Evolutionary conservation across 805 yeast genomes (phyloP).

Genomic region (Ogataea nakhonphanomensis): DNA sequence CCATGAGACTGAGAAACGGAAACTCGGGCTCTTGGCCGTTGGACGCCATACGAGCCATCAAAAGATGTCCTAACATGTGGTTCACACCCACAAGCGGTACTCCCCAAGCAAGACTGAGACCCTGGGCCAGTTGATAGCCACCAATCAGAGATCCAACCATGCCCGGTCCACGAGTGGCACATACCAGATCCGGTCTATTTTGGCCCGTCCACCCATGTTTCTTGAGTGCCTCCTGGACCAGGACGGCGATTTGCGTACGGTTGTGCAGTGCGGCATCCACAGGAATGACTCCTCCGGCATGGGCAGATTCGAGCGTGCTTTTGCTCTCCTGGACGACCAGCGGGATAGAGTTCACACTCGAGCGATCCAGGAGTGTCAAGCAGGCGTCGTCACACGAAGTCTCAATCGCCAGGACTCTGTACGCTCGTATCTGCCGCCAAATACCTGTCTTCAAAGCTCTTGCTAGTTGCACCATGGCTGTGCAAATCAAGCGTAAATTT

Average conservation of each 20-base stretch:
- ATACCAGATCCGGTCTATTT: constrained; percentile 61
- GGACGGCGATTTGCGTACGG: constrained; percentile 49
- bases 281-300: constrained; percentile 84
- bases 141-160: constrained; percentile 86
- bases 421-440: constrained; percentile 25
- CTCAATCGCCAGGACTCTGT: constrained; percentile 80
- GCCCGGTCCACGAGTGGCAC: constrained; percentile 96
- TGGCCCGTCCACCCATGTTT: constrained; percentile 33
- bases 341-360: constrained; percentile 10
- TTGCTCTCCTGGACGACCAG: constrained; percentile 55
- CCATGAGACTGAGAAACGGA: constrained; percentile 75
- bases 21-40: constrained; percentile 45
- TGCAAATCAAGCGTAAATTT: constrained; percentile 7
- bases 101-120: constrained; percentile 73
- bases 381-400: constrained; percentile 96
- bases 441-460: neutral
- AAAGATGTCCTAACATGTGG: constrained; percentile 92
- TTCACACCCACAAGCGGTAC: constrained; percentile 86
- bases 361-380: constrained; percentile 68
- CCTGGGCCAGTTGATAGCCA: constrained; percentile 82
- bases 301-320: constrained; percentile 60
- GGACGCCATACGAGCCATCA: constrained; percentile 55
- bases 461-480: constrained; percentile 6
- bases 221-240: constrained; percentile 45
- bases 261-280: constrained; percentile 81